Evolutionary conservation across 768 basidiomycete genomes (phyloP).

Genomic region (Russula sp.): DNA sequence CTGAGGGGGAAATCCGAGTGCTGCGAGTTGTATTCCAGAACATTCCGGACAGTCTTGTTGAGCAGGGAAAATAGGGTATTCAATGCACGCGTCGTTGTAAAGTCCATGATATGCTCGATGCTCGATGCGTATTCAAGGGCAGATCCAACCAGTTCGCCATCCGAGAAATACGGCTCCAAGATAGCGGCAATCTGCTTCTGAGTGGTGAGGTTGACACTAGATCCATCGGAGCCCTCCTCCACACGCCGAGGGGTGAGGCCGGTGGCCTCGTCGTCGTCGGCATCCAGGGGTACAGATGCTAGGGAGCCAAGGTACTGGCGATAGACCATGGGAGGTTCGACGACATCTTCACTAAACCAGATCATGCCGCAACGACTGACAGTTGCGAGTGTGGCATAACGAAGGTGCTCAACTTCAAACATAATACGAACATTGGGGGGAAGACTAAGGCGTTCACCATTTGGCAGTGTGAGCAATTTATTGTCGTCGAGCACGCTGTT

Average conservation of each 20-base stretch:
- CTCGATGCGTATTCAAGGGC: slow-evolving; percentile 74
- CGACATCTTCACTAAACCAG: slow-evolving; percentile 98
- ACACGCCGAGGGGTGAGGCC: slow-evolving; percentile 57
- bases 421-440: slow-evolving; percentile 97
- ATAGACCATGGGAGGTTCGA: slow-evolving; percentile 88
- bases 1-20: slow-evolving; percentile 92
- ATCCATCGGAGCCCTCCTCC: slow-evolving; percentile 43
- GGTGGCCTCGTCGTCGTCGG: slow-evolving; percentile 74
- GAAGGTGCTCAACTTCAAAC: slow-evolving; percentile 98
- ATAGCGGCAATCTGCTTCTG: slow-evolving; percentile 71
- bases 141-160: slow-evolving; percentile 71
- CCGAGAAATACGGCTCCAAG: slow-evolving; percentile 74
- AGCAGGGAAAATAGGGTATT: slow-evolving; percentile 95
- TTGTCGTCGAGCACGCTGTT: slow-evolving; percentile 95
- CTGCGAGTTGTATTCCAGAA: slow-evolving; percentile 91
- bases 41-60: slow-evolving; percentile 91
- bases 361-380: slow-evolving; percentile 99
- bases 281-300: slow-evolving; percentile 67
- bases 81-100: slow-evolving; percentile 83
- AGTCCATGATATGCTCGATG: slow-evolving; percentile 99
- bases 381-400: slow-evolving; percentile 94
- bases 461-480: slow-evolving; percentile 92
- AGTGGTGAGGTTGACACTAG: slow-evolving; percentile 53
- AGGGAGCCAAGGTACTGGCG: slow-evolving; percentile 79
- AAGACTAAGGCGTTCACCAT: slow-evolving; percentile 95